These are phyloP conservation scores for Flaveria robusta DNA, from an alignment of 129 eudicot genomes.

Conservation along the genomic window DNA sequence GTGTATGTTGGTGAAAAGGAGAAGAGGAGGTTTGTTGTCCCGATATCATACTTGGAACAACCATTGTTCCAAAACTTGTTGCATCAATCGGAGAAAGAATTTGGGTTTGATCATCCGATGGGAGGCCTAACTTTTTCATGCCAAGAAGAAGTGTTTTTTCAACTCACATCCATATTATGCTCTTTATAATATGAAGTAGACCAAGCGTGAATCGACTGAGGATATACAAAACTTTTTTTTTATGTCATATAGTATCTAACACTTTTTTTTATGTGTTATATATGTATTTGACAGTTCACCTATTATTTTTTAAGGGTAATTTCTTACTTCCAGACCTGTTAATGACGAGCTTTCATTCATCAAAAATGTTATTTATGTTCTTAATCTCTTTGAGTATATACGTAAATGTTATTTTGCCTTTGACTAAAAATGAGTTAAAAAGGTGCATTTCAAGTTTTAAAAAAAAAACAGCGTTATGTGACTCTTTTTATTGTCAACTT, in stretches of 20 bases:
- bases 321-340: too few species aligned
- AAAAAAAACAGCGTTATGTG: too few species aligned
- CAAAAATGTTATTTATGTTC: neutral
- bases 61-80: neutral
- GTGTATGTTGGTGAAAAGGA: constrained; percentile 16
- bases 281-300: neutral
- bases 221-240: neutral
- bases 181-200: neutral
- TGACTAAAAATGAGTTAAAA: too few species aligned
- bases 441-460: too few species aligned
- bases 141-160: neutral
- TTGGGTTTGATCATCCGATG: neutral
- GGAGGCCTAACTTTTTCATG: neutral
- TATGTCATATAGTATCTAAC: neutral
- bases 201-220: neutral
- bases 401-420: neutral
- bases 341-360: neutral
- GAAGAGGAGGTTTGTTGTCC: constrained; percentile 2
- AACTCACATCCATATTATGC: neutral
- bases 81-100: neutral
- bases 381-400: neutral
- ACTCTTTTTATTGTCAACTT: too few species aligned
- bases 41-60: neutral
- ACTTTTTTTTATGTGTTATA: neutral
- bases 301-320: neutral